A percentile compares a stretch with the other conserved stretches of the same genome.
Conservation (phyloP, 495 filamentous ascomycete genomes). For the Trichoderma parareesei region DNA sequence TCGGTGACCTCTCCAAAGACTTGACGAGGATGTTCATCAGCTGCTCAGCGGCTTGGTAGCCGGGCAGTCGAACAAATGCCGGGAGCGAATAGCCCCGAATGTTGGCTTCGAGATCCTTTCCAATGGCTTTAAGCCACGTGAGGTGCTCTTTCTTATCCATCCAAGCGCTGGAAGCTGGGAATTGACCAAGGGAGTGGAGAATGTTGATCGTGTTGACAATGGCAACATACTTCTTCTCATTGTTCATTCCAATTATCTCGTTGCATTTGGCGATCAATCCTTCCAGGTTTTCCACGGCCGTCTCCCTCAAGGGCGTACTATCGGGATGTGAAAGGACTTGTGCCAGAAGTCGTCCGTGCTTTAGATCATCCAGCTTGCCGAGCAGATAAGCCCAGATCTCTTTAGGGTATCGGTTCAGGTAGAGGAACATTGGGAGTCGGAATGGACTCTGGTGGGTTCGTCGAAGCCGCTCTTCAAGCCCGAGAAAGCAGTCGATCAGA, state of each 20-base stretch:
- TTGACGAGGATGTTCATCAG: slow-evolving; percentile 78
- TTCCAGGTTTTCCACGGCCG: slow-evolving; percentile 65
- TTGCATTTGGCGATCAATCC: slow-evolving; percentile 57
- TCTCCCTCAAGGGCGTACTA: slow-evolving; percentile 65
- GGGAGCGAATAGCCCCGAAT: slow-evolving; percentile 61
- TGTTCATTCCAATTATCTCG: slow-evolving; percentile 48
- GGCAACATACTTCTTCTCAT: slow-evolving; percentile 56
- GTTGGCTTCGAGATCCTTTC: slow-evolving; percentile 65
- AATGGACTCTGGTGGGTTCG: slow-evolving; percentile 92
- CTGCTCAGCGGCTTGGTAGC: slow-evolving; percentile 81
- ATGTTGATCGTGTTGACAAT: slow-evolving; percentile 84
- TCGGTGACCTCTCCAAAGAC: slow-evolving; percentile 62
- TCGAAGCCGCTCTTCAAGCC: slow-evolving; percentile 77
- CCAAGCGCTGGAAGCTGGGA: slow-evolving; percentile 55
- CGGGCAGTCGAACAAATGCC: slow-evolving; percentile 67
- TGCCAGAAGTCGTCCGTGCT: slow-evolving; percentile 88
- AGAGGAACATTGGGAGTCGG: slow-evolving; percentile 83
- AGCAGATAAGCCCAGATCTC: slow-evolving; percentile 77
- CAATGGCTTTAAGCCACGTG: slow-evolving; percentile 60
- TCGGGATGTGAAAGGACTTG: slow-evolving; percentile 75
- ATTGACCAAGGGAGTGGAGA: slow-evolving; percentile 63
- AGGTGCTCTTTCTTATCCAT: slow-evolving; percentile 68
- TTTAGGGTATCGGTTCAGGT: slow-evolving; percentile 83
- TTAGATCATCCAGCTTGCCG: slow-evolving; percentile 66
- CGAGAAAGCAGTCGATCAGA: slow-evolving; percentile 78